These are phyloP conservation scores for Lasiodiplodia theobromae DNA, from an alignment of 2,329 filamentous ascomycete species.

Conservation along the genomic window DNA sequence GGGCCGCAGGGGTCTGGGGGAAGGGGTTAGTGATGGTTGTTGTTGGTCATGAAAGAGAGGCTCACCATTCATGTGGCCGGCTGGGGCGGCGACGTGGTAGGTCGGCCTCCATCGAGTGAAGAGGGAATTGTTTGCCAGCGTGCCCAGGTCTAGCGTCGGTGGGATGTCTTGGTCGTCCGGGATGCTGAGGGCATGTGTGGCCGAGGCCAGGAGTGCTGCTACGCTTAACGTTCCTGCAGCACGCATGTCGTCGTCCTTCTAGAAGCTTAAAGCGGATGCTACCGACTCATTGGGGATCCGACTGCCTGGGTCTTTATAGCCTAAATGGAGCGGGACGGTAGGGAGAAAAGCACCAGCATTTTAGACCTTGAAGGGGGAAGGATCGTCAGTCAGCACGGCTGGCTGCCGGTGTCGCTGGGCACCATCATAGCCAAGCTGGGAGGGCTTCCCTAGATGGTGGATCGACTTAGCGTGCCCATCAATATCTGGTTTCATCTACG, in stretches of 20 bases:
- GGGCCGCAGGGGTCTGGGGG: slow-evolving; percentile 55
- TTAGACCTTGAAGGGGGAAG: not conserved
- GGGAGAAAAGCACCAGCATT: not conserved
- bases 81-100: slow-evolving; percentile 56
- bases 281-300: not conserved
- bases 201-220: not conserved
- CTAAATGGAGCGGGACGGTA: not conserved
- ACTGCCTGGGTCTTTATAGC: not conserved
- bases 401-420: not conserved
- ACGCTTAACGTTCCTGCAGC: not conserved
- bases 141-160: not conserved
- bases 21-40: slow-evolving; percentile 39
- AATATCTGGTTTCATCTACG: not conserved
- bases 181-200: not conserved
- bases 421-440: not conserved
- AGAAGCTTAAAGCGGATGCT: not conserved
- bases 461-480: not conserved
- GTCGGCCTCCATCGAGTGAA: slow-evolving; percentile 57
- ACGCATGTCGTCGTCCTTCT: not conserved
- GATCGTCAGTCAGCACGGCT: not conserved
- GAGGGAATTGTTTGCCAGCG: slow-evolving; percentile 55
- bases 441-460: not conserved
- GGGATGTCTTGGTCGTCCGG: slow-evolving; percentile 19
- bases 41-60: no score
- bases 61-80: slow-evolving; percentile 59